A percentile compares a stretch with the other conserved stretches of the same genome.
Conservation (phyloP, 1,284 basidiomycete species). For the Trametes hirsuta region DNA sequence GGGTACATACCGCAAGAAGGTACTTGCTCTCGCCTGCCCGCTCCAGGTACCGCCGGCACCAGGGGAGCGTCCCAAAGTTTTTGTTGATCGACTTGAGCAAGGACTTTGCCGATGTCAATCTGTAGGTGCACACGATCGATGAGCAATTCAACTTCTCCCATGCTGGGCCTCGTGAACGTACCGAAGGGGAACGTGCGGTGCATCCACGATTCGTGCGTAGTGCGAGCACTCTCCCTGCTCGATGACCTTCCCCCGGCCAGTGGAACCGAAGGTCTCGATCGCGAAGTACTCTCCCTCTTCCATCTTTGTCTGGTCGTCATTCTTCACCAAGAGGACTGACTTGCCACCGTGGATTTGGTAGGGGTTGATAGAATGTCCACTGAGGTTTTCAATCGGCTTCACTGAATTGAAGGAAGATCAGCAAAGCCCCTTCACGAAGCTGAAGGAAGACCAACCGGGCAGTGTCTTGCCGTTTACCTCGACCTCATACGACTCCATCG, state of each 20-base stretch:
- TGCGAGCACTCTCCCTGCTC: constrained; percentile 96
- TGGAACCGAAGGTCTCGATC: constrained; percentile 98
- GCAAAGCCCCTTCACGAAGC: constrained; percentile 6
- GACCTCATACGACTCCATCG: constrained; percentile 99
- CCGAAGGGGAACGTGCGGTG: constrained; percentile 74
- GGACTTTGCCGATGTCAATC: constrained; percentile 84
- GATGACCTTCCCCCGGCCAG: constrained; percentile 91
- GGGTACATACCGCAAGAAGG: constrained; percentile 76
- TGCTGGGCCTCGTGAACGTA: constrained; percentile 36
- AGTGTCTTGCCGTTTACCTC: constrained; percentile 85
- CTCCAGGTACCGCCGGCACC: constrained; percentile 95
- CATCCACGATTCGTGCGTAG: constrained; percentile 79
- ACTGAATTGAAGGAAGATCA: constrained; percentile 51
- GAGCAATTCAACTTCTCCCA: not conserved
- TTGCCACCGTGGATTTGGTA: constrained; percentile 92
- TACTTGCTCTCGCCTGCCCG: constrained; percentile 95
- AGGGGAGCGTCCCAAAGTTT: constrained; percentile 95
- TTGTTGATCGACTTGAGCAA: constrained; percentile 89
- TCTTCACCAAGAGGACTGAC: constrained; percentile 89
- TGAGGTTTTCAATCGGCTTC: constrained; percentile 89
- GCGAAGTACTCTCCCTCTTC: constrained; percentile 99
- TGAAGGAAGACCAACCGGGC: constrained; percentile 61
- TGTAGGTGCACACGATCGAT: constrained; percentile 35
- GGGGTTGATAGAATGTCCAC: constrained; percentile 88
- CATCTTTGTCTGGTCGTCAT: constrained; percentile 93